These are phyloP conservation scores for Sporisorium exsertum DNA, from an alignment of 1,284 basidiomycete genomes.

Conservation along the genomic window DNA sequence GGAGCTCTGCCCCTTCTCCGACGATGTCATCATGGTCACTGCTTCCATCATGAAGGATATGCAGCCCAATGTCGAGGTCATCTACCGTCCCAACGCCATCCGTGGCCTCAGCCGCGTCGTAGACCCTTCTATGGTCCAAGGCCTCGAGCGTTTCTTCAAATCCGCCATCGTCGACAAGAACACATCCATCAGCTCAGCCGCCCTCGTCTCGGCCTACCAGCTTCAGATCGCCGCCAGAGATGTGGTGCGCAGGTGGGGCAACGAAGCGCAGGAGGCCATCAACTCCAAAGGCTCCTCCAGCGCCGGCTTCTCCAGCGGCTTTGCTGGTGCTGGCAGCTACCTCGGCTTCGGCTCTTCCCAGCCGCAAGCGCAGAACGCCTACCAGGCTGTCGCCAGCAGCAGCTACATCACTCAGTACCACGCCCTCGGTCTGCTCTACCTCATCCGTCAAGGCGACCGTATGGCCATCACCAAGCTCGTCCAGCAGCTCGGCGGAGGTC, in stretches of 20 bases:
- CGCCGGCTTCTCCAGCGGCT: slow-evolving; percentile 58
- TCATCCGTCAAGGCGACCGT: slow-evolving; percentile 95
- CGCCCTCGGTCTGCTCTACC: slow-evolving; percentile 90
- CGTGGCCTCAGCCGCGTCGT: slow-evolving; percentile 95
- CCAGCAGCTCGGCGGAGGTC: slow-evolving; percentile 76
- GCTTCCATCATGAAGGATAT: slow-evolving; percentile 99
- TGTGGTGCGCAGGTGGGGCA: slow-evolving; percentile 89
- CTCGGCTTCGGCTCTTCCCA: slow-evolving; percentile 59
- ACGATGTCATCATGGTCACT: slow-evolving; percentile 99
- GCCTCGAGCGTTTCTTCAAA: slow-evolving; percentile 98
- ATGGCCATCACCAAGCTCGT: slow-evolving; percentile 99
- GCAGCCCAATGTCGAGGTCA: slow-evolving; percentile 98
- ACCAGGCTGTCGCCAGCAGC: slow-evolving; percentile 77
- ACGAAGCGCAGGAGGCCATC: slow-evolving; percentile 96
- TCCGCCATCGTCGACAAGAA: slow-evolving; percentile 98
- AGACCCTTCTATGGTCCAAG: slow-evolving; percentile 97
- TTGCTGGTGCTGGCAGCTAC: slow-evolving; percentile 72
- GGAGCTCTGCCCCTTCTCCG: slow-evolving; percentile 92
- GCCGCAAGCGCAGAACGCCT: slow-evolving; percentile 74
- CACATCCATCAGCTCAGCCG: slow-evolving; percentile 93
- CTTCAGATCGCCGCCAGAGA: slow-evolving; percentile 92
- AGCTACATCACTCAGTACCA: slow-evolving; percentile 95
- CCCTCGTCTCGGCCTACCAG: slow-evolving; percentile 96
- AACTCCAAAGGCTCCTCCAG: slow-evolving; percentile 71
- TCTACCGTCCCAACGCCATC: slow-evolving; percentile 98